Conservation (phyloP, 495 filamentous ascomycete genomes). For the Penicillium soppii region DNA sequence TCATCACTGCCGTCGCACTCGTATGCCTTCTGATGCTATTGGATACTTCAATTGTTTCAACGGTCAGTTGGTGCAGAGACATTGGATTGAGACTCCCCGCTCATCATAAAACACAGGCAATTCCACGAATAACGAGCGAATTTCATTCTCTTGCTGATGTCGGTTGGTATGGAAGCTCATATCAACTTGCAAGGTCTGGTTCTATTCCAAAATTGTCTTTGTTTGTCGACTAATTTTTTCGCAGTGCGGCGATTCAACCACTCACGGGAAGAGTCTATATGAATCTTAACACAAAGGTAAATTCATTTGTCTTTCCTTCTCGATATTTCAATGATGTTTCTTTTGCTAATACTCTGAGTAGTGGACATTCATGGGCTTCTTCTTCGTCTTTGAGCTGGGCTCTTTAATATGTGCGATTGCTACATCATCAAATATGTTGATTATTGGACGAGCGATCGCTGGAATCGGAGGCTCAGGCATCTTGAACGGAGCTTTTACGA, state of each 20-base stretch:
- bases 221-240: not conserved
- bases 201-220: constrained; percentile 13
- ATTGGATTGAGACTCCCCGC: no score
- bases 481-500: constrained; percentile 50
- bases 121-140: constrained; percentile 42
- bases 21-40: no score
- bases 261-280: constrained; percentile 49
- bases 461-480: constrained; percentile 44
- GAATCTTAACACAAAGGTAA: constrained; percentile 44
- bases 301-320: not conserved
- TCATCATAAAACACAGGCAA: constrained; percentile 26
- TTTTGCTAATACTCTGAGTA: constrained; percentile 12
- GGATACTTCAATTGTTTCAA: no score
- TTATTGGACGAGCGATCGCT: constrained; percentile 45
- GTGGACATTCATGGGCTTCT: constrained; percentile 35
- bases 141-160: constrained; percentile 44
- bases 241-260: constrained; percentile 30
- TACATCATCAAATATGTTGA: constrained; percentile 41
- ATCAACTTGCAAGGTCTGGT: constrained; percentile 42
- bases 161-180: constrained; percentile 49
- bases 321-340: not conserved
- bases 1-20: no score
- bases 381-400: constrained; percentile 43
- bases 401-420: constrained; percentile 45
- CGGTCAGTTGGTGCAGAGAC: no score